phyloP scores from a whole-genome alignment of 257 asterid species.

The Plantago ovata region DNA sequence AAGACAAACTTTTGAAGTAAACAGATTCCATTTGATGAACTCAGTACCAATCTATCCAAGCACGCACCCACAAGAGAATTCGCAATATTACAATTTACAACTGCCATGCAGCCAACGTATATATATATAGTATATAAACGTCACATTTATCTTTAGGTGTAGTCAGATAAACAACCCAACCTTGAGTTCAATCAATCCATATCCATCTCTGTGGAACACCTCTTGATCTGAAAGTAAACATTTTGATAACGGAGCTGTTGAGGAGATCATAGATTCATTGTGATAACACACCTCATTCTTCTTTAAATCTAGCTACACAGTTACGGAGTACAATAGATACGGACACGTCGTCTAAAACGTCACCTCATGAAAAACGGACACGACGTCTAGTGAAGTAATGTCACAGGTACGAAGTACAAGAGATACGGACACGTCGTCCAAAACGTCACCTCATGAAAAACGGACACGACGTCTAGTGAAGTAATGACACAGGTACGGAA shows the following conservation, averaged over 20 bases:
- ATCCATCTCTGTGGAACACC: background rate
- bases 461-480: no score
- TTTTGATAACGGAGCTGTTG: background rate
- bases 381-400: no score
- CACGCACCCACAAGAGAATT: background rate
- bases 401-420: no score
- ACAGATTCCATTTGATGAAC: no score
- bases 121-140: no score
- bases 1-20: no score
- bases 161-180: background rate
- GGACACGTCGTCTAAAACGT: no score
- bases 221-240: background rate
- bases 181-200: background rate
- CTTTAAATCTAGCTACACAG: background rate
- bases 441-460: no score
- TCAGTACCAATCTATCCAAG: background rate
- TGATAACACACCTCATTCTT: background rate
- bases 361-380: no score
- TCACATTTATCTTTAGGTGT: background rate
- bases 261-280: background rate
- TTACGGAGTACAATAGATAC: no score
- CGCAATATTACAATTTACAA: background rate
- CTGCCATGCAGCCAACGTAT: background rate
- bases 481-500: no score
- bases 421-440: no score